Percentiles rank a stretch among this genome's conserved stretches.
Evolutionary conservation across 805 yeast genomes (phyloP).

Genomic region (Cyberlindnera japonica): DNA sequence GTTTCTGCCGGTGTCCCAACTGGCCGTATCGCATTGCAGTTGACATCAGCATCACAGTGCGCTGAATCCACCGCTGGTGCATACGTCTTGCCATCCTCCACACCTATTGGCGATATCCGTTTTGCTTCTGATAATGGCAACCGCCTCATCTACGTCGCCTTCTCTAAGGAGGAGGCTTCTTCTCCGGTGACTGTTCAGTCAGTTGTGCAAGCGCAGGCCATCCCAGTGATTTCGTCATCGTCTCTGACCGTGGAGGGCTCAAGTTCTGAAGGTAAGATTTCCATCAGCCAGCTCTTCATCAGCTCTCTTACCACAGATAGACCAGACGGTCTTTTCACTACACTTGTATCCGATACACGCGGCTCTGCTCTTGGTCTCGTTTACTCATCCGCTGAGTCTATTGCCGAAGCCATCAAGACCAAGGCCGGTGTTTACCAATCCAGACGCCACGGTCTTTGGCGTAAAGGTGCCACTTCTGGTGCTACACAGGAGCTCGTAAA

Average conservation of each 20-base stretch:
- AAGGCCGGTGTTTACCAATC: slow-evolving; percentile 92
- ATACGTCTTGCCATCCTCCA: slow-evolving; percentile 20
- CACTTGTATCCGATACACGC: slow-evolving; percentile 68
- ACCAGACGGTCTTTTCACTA: slow-evolving; percentile 77
- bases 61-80: slow-evolving; percentile 14
- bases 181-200: slow-evolving; percentile 18
- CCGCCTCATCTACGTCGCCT: slow-evolving; percentile 15
- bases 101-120: slow-evolving; percentile 21
- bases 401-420: slow-evolving; percentile 75
- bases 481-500: slow-evolving; percentile 76
- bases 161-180: slow-evolving; percentile 9
- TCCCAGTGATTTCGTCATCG: slow-evolving; percentile 23
- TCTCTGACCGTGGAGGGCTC: slow-evolving; percentile 19
- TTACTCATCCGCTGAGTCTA: slow-evolving; percentile 81
- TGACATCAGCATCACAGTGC: slow-evolving; percentile 7
- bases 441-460: slow-evolving; percentile 90
- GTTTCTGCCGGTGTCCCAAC: slow-evolving; percentile 49
- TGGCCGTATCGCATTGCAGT: slow-evolving; percentile 18
- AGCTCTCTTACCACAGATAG: slow-evolving; percentile 73
- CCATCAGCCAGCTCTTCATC: slow-evolving; percentile 44
- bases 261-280: slow-evolving; percentile 22
- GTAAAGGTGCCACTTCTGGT: slow-evolving; percentile 94
- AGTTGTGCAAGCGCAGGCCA: slow-evolving; percentile 22
- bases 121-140: slow-evolving; percentile 18
- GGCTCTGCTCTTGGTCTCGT: slow-evolving; percentile 84